Evolutionary conservation across 208 protist species (phyloP).

Genomic region (Acanthamoeba rhysodes): DNA sequence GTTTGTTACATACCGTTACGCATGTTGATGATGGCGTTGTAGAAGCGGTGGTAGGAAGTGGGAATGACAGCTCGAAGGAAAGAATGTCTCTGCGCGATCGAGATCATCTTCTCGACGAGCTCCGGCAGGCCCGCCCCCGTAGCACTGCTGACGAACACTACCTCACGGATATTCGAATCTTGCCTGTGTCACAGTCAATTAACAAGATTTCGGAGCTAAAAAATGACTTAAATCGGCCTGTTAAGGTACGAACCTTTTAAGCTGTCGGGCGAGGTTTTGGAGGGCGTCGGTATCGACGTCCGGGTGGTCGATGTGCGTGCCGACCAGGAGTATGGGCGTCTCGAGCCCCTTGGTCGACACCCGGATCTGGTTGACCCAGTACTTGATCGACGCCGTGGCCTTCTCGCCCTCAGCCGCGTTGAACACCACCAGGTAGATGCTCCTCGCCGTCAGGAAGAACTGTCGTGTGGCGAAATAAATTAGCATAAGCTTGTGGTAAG

Average conservation of each 20-base stretch:
- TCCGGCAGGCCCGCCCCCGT: conserved; percentile 56
- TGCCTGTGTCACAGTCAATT: not conserved
- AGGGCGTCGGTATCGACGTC: conserved; percentile 17
- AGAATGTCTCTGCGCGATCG: conserved; percentile 16
- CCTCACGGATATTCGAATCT: conserved; percentile 32
- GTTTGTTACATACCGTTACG: not conserved
- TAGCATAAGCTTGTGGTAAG: not conserved
- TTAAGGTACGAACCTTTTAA: not conserved
- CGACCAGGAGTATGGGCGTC: conserved; percentile 34
- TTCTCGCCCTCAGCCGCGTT: conserved; percentile 62
- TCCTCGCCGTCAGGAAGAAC: conserved; percentile 69
- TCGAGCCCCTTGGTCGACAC: conserved; percentile 60
- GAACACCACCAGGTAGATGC: conserved; percentile 79
- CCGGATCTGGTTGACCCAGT: conserved; percentile 54
- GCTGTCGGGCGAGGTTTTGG: conserved; percentile 11
- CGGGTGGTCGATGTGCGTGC: conserved; percentile 57
- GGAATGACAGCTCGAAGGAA: conserved; percentile 52
- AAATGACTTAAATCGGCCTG: not conserved
- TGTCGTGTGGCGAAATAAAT: not conserved
- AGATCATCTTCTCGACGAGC: conserved; percentile 40
- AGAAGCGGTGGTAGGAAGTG: conserved; percentile 59
- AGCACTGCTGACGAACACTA: conserved; percentile 58
- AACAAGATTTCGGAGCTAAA: not conserved
- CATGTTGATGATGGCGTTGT: conserved; percentile 53
- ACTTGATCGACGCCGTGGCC: conserved; percentile 5